Evolutionary conservation across 805 yeast species (phyloP).

Genomic region (Torulaspora microellipsoides): DNA sequence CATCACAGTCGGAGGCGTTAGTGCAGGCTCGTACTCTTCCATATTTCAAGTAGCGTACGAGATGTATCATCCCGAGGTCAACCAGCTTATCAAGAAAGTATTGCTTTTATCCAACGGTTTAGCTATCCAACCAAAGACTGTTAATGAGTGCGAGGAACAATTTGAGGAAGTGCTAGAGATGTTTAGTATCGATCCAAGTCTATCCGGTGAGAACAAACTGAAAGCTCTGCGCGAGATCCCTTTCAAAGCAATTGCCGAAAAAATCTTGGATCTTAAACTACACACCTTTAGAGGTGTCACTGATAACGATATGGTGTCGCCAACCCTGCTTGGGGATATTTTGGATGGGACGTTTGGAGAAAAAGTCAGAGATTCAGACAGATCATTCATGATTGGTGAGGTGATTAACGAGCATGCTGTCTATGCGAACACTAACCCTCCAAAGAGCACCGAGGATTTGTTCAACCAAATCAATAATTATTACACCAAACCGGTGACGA

Average conservation of each 20-base stretch:
- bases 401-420: constrained; percentile 34
- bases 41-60: constrained; percentile 42
- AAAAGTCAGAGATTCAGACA: constrained; percentile 18
- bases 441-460: constrained; percentile 28
- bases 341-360: constrained; percentile 29
- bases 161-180: constrained; percentile 36
- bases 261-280: constrained; percentile 24
- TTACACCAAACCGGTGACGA: constrained; percentile 32
- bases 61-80: constrained; percentile 38
- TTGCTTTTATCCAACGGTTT: constrained; percentile 38
- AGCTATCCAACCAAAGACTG: constrained; percentile 38
- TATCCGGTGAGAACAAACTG: constrained; percentile 22
- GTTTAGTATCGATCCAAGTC: constrained; percentile 17
- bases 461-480: constrained; percentile 35
- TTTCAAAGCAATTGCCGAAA: constrained; percentile 20
- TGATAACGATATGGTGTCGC: constrained; percentile 37
- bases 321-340: constrained; percentile 33
- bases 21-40: constrained; percentile 45
- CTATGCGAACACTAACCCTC: constrained; percentile 34
- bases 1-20: constrained; percentile 44
- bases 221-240: constrained; percentile 20
- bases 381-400: constrained; percentile 34
- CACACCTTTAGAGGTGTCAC: constrained; percentile 41
- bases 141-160: constrained; percentile 35
- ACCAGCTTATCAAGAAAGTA: constrained; percentile 39